phyloP scores from a whole-genome alignment of 805 yeast species.

The Candida michaelii region DNA sequence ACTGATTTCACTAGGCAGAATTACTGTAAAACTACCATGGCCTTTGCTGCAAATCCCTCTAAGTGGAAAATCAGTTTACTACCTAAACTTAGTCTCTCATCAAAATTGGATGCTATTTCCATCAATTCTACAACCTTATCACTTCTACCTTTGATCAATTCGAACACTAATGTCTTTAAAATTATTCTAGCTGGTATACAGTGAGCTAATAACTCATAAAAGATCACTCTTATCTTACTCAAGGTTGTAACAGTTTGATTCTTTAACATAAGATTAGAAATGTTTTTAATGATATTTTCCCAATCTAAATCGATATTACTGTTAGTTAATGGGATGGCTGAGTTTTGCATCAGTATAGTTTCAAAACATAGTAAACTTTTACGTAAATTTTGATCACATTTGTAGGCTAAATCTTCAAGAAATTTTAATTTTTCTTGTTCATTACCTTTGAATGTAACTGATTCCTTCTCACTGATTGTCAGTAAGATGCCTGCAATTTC shows the following conservation, averaged over 20 bases:
- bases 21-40: constrained; percentile 62
- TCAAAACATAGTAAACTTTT: constrained; percentile 77
- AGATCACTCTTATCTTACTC: constrained; percentile 60
- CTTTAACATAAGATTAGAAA: constrained; percentile 59
- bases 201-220: constrained; percentile 86
- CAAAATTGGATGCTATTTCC: constrained; percentile 64
- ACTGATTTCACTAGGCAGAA: no score
- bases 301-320: constrained; percentile 71
- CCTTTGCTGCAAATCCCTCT: constrained; percentile 89
- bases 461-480: constrained; percentile 59
- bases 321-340: constrained; percentile 43
- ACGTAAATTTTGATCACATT: constrained; percentile 71
- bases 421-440: constrained; percentile 28
- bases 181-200: constrained; percentile 90
- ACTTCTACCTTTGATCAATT: constrained; percentile 33
- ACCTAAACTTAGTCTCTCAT: constrained; percentile 85
- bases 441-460: constrained; percentile 39
- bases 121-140: constrained; percentile 48
- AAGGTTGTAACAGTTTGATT: constrained; percentile 64
- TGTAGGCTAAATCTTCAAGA: constrained; percentile 51
- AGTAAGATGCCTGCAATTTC: constrained; percentile 61
- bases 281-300: constrained; percentile 72
- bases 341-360: constrained; percentile 73
- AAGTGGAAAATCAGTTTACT: constrained; percentile 88
- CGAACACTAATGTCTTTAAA: constrained; percentile 55